phyloP scores from a whole-genome alignment of 805 yeast genomes.

The Candida michaelii region DNA sequence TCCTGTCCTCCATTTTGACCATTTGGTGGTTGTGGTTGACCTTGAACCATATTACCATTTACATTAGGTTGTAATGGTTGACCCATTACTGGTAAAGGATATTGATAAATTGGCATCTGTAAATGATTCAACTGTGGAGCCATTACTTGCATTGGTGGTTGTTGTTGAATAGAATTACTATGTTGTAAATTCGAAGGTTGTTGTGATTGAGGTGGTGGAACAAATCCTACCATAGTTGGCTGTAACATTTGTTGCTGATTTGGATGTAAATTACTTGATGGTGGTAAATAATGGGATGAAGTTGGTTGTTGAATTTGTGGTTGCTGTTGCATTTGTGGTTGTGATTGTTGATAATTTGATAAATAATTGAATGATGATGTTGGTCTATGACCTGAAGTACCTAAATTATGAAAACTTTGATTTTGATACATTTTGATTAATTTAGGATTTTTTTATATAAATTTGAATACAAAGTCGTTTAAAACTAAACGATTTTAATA shows the following conservation, averaged over 20 bases:
- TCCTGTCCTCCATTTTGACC: constrained; percentile 11
- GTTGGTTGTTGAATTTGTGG: constrained; percentile 11
- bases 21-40: background rate
- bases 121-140: constrained; percentile 10
- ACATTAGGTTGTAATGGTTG: constrained; percentile 1
- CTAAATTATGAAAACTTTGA: constrained; percentile 19
- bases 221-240: constrained; percentile 18
- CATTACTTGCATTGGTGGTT: constrained; percentile 5
- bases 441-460: background rate
- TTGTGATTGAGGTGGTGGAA: constrained; percentile 16
- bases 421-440: constrained; percentile 1
- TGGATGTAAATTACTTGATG: constrained; percentile 5
- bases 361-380: constrained; percentile 26
- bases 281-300: constrained; percentile 18
- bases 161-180: background rate
- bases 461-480: background rate
- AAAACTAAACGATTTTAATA: background rate
- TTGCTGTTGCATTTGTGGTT: background rate
- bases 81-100: constrained; percentile 7
- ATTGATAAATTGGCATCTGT: constrained; percentile 6
- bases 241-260: constrained; percentile 9
- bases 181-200: background rate
- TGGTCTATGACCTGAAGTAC: constrained; percentile 41
- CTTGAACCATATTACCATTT: background rate
- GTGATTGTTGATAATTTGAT: constrained; percentile 3